Evolutionary conservation across 2,329 filamentous ascomycete genomes (phyloP).

Genomic region (Pseudogymnoascus sp.): DNA sequence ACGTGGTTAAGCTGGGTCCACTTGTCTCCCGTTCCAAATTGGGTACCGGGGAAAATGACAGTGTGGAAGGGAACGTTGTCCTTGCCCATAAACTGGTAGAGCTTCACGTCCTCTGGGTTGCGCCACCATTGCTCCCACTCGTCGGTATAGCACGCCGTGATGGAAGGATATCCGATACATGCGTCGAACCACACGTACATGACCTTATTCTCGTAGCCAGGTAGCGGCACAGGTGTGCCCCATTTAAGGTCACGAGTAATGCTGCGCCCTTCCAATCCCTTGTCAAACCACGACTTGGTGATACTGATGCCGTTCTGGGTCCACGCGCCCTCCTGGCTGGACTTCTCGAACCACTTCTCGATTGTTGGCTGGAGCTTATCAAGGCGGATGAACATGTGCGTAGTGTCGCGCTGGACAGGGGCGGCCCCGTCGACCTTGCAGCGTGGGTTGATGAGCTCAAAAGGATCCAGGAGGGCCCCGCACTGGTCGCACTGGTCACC

Average conservation of each 20-base stretch:
- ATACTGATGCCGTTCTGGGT: conserved; percentile 67
- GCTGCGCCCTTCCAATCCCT: conserved; percentile 76
- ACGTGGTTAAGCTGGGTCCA: conserved; percentile 89
- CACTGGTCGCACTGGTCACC: conserved; percentile 72
- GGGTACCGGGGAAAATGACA: conserved; percentile 82
- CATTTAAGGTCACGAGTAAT: conserved; percentile 92
- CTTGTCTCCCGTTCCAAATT: conserved; percentile 73
- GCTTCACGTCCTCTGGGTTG: conserved; percentile 74
- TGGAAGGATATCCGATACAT: conserved; percentile 91
- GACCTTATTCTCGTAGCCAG: conserved; percentile 64
- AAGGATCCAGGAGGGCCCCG: conserved; percentile 50
- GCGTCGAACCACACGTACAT: conserved; percentile 85
- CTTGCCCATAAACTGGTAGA: conserved; percentile 96
- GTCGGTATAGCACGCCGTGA: conserved; percentile 80
- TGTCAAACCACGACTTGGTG: conserved; percentile 71
- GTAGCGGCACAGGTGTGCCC: conserved; percentile 53
- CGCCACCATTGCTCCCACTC: conserved; percentile 95
- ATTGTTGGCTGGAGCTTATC: conserved; percentile 75
- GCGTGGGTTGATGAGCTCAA: conserved; percentile 68
- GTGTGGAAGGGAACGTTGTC: conserved; percentile 77
- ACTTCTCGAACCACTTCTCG: conserved; percentile 66
- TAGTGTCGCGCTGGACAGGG: conserved; percentile 73
- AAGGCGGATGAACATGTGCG: conserved; percentile 81
- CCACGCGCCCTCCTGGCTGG: conserved; percentile 69
- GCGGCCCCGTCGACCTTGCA: conserved; percentile 86